Base-by-base conservation (phyloP, 345 rosid genomes). In the Sonneratia caseolaris region DNA sequence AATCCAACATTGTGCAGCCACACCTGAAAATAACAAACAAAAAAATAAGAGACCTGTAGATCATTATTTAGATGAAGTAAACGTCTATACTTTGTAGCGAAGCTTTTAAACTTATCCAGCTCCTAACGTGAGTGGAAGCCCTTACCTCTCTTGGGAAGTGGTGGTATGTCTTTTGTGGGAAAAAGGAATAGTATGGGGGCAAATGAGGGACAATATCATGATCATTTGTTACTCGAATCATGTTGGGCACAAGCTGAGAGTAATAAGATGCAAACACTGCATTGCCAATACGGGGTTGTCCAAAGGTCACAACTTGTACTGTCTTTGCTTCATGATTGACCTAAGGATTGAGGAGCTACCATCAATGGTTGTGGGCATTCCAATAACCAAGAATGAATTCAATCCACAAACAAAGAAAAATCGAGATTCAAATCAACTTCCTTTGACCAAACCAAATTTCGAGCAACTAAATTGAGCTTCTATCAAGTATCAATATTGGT, bases 261-360 rank as follows among this genome's bases (percentile, higher is more conserved):
- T 89, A 88, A 78, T 77, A 93, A 48, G 91, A 80, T 68, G 93
- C 85, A 83, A 91, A 93, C 22, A 57, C 96, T 11, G 91, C 91
- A 86, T 91, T 93, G 71, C 96, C 98, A 40, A 93, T 76, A 69
- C 97, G 93, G 71, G 98, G 98, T 66, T 88, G 98, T 78, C 98
- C 98, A 86, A 89, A 93, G 47, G 97, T 91, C 79, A 91, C 77
- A 74, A 91, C 90, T 74, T 81, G 87, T 57, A 91, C 91, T 69
- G 84, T 80, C 75, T 77, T 79, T 16, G 85, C 88, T 72, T 87
- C 82, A 76, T 72, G 81, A 78, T 93, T 89, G 53, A 91, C 96
- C 93, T 91, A 87, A 66, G 10, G 78, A 77, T 56, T 68, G 73
- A 40, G 36, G 35, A 68, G 51, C 45, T 21, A 68, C 16, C 35